A percentile compares a stretch with the other conserved stretches of the same genome.
Evolutionary conservation across 176 grass and related monocot species (phyloP).

Genomic region (Thinopyrum elongatum): DNA sequence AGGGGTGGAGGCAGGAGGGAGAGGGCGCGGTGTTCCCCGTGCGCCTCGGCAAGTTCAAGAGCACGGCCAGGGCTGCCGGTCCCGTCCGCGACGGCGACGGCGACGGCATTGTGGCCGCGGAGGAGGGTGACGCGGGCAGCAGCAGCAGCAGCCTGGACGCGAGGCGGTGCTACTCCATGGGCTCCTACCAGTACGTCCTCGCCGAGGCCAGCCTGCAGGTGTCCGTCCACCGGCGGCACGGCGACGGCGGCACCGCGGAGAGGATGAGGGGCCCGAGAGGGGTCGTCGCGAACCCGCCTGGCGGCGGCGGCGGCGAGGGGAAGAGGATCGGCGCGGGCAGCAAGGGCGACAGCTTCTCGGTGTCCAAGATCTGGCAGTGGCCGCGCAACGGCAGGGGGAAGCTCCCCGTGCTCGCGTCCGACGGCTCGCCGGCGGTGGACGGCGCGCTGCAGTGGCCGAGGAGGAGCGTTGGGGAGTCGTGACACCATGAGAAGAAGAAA

Average conservation of each 20-base stretch:
- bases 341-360: constrained; percentile 94
- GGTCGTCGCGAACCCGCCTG: constrained; percentile 5
- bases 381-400: constrained; percentile 77
- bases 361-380: constrained; percentile 99
- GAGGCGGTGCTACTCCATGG: constrained; percentile 93
- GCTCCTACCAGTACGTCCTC: constrained; percentile 89
- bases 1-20: constrained; percentile 30
- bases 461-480: constrained; percentile 52
- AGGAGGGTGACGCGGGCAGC: constrained; percentile 70
- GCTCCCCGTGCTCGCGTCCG: constrained; percentile 67
- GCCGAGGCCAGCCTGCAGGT: constrained; percentile 75
- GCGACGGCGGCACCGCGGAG: constrained; percentile 27
- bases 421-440: constrained; percentile 55
- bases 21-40: constrained; percentile 57
- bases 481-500: constrained; percentile 12
- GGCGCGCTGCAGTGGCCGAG: constrained; percentile 58
- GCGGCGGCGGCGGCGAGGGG: constrained; percentile 42
- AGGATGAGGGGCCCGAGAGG: constrained; percentile 22
- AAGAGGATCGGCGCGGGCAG: constrained; percentile 70
- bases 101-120: constrained; percentile 27
- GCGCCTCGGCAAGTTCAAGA: constrained; percentile 96
- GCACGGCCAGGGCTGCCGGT: constrained; percentile 19
- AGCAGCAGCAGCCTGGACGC: constrained; percentile 88
- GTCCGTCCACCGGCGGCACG: constrained; percentile 52
- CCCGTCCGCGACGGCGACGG: background rate